Base-by-base conservation (phyloP, 2,329 filamentous ascomycete species). In the Pseudogymnoascus sp. region DNA sequence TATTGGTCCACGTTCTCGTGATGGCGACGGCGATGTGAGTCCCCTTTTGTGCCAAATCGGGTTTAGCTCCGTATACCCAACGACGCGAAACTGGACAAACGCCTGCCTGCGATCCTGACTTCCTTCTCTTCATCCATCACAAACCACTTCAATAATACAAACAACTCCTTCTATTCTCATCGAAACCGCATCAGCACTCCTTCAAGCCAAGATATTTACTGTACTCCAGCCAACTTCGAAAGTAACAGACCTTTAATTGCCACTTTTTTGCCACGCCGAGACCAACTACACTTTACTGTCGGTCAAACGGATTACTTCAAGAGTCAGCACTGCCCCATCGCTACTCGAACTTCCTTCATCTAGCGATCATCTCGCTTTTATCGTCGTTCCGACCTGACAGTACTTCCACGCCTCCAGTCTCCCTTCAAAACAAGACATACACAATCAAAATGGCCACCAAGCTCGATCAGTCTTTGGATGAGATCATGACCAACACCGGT, bases 391-490 rank as follows among this genome's bases (percentile, higher is more conserved):
- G 68, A 72, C 70, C 69, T 70, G 67, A 70, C 70, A 66, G 65
- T 67, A 60, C 68, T 66, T 60, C 64, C 67, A 66, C 64, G 63
- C 64, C 62, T 64, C 66, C 62, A 49, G 62, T 58, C 62, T 62
- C 64, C 66, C 62, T 68, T 63, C 66, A 60, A 65, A 65, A 60
- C 60, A 61, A 58, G 60, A 62, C 12, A 22, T 55, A 55, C 49
- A 52, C 64, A 64, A 62, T 72, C 77, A 88, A 71, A 69, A 96
- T 96, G 92, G 91, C 91, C 82, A 88, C 86, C 81, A 97, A 97
- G 81, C 89, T 99, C 74, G 92, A 97, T 77, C 88, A 95, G 82
- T 92, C 92, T 80, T 90, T 99, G 70, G 94, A 97, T 77, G 92
- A 97, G 80, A 97, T 99, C 78, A 87, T 96, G 81, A 91, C 89